Percentiles rank a stretch among this genome's conserved stretches.
Evolutionary conservation across 2,329 filamentous ascomycete species (phyloP).

Genomic region (Aspergillus fructus): DNA sequence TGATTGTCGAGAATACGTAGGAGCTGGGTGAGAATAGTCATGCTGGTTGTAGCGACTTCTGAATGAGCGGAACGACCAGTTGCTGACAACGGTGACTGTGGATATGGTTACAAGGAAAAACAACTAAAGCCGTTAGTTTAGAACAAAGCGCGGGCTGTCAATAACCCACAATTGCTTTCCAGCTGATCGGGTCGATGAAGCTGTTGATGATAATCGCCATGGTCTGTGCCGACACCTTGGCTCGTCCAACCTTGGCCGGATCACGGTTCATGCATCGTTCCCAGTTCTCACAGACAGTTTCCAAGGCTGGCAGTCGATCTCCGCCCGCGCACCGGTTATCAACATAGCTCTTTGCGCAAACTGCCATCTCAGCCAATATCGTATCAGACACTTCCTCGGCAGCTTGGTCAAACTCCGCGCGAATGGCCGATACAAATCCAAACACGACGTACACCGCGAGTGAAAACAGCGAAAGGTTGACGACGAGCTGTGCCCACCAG

Average conservation of each 20-base stretch:
- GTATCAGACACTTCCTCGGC: conserved; percentile 67
- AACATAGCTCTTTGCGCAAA: conserved; percentile 71
- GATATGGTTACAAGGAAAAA: conserved; percentile 42
- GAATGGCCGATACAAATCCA: conserved; percentile 67
- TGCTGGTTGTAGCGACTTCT: conserved; percentile 35
- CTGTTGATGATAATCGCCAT: conserved; percentile 92
- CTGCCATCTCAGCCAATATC: conserved; percentile 69
- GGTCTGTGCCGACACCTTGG: conserved; percentile 79
- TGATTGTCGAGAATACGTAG: conserved; percentile 24
- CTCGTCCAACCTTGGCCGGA: conserved; percentile 71
- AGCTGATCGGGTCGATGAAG: conserved; percentile 86
- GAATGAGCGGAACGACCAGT: conserved; percentile 60
- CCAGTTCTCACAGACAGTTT: conserved; percentile 75
- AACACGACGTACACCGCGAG: conserved; percentile 65
- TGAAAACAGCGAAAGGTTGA: conserved; percentile 51
- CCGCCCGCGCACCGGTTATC: conserved; percentile 72
- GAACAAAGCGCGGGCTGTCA: neutral
- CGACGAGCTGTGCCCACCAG: conserved; percentile 62
- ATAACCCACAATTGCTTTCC: conserved; percentile 69
- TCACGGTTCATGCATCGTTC: conserved; percentile 84
- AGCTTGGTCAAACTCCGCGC: conserved; percentile 71
- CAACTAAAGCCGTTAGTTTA: conserved; percentile 28
- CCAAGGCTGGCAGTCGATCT: conserved; percentile 69
- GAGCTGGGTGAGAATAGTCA: conserved; percentile 24
- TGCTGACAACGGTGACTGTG: conserved; percentile 56